These are phyloP conservation scores for Micromonas commoda DNA, from an alignment of 139 green algal genomes.

Conservation along the genomic window DNA sequence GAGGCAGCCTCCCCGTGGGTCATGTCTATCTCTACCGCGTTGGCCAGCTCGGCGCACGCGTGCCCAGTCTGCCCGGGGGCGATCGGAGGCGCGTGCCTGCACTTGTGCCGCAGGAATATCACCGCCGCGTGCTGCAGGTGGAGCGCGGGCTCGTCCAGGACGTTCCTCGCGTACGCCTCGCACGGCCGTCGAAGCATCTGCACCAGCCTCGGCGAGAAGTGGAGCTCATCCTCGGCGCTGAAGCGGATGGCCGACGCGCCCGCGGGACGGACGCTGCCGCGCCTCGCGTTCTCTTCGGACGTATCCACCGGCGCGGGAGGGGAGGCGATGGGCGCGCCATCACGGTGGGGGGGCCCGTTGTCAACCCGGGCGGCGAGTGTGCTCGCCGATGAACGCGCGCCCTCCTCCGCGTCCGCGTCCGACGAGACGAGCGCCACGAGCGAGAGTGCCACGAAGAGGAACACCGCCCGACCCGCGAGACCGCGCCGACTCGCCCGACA, in stretches of 20 bases:
- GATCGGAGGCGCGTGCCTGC: background rate
- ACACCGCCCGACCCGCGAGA: too few relatives aligned
- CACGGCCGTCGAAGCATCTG: background rate
- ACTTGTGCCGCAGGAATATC: background rate
- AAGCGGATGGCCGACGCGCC: background rate
- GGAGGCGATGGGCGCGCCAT: too few relatives aligned
- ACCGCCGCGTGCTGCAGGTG: background rate
- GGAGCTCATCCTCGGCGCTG: background rate
- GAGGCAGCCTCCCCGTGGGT: background rate
- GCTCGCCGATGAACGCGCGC: too few relatives aligned
- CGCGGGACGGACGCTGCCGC: too few relatives aligned
- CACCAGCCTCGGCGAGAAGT: background rate
- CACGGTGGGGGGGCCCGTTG: too few relatives aligned
- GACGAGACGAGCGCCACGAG: too few relatives aligned
- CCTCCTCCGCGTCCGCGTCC: too few relatives aligned
- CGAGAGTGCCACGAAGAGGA: too few relatives aligned
- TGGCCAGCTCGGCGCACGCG: conserved; percentile 1
- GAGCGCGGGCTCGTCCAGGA: background rate
- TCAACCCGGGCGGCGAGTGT: too few relatives aligned
- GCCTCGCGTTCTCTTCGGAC: too few relatives aligned
- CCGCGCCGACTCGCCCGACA: too few relatives aligned
- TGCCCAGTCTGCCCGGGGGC: background rate
- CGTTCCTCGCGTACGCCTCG: background rate
- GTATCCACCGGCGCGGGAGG: too few relatives aligned
- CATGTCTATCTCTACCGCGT: background rate